Evolutionary conservation across 768 basidiomycete genomes (phyloP), one percentile per base, ranked within the genome.

Genomic region (Xerocomus brunneocitrinus): DNA sequence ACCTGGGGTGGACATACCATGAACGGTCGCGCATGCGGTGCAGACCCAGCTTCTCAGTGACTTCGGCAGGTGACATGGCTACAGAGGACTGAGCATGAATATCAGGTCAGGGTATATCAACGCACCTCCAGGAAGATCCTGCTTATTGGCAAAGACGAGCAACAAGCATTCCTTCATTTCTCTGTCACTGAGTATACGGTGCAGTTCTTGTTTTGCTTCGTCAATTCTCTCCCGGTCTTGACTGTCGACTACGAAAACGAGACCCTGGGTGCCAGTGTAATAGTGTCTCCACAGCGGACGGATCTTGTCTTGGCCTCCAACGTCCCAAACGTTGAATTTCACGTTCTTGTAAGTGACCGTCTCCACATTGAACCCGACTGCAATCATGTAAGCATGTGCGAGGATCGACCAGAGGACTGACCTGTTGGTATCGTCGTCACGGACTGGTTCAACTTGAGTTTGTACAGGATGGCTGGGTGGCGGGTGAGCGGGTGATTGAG

Each of bases 1-100:
- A 95, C 89, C 94, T 97, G 47, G 95, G 95, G 75, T 98, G 95
- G 49, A 98, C 95, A 80, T 98, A 98, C 95, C 95, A 98, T 70
- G 89, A 93, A 56, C 95, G 80, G 66, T 98, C 95, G 55, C 91
- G 86, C 95, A 98, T 98, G 62, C 88, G 80, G 70, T 97, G 90
- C 59, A 98, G 76, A 36, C 95, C 95, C 40, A 98, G 74, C 71
- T 95, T 97, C 73, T 98, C 95, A 10, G 95, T 98, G 38, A 98
- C 95, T 70, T 98, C 95, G 8, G 95, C 94, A 32, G 95, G 95
- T n/a, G 93, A 94, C 95, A 98, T 98, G 30, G 95, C 95, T 67
- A 22, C 44, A 52, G 44, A 50, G 40, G 40, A 1, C n/a, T 63
- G 27, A 58, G 3, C 22, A 27, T 8, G 35, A 25, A 24, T 7